A percentile compares a stretch with the other conserved stretches of the same genome.
Evolutionary conservation across 192 early-diverging fungal species (phyloP).

Genomic region (Backusella tuberculispora): DNA sequence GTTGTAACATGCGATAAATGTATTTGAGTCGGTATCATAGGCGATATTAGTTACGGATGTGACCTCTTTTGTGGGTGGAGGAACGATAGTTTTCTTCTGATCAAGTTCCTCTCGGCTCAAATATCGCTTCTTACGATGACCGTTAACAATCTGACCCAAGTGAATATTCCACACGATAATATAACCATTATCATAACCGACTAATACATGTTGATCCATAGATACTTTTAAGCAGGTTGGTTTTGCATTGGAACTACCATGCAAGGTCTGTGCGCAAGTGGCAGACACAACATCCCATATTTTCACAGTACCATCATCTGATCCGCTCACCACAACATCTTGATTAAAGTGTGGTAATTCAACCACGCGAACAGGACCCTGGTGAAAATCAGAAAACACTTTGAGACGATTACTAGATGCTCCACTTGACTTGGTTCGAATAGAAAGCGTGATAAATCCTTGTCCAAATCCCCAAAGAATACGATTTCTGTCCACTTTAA

Average conservation of each 20-base stretch:
- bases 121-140: background rate
- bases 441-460: conserved; percentile 58
- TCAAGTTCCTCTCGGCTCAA: background rate
- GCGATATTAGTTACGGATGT: conserved; percentile 16
- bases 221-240: conserved; percentile 11
- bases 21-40: conserved; percentile 18
- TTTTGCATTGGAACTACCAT: conserved; percentile 8
- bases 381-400: conserved; percentile 57
- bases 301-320: conserved; percentile 52
- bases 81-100: background rate
- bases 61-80: background rate
- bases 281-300: conserved; percentile 53
- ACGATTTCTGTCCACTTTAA: conserved; percentile 64
- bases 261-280: conserved; percentile 41
- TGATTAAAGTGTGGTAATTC: conserved; percentile 20
- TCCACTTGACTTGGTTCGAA: conserved; percentile 41
- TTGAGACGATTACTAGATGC: conserved; percentile 38
- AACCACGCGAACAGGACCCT: conserved; percentile 51
- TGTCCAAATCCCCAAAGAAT: conserved; percentile 60
- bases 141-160: conserved; percentile 8
- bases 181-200: conserved; percentile 39
- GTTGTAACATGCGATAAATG: conserved; percentile 31
- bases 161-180: conserved; percentile 41
- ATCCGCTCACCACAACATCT: conserved; percentile 50
- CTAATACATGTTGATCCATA: conserved; percentile 32